phyloP scores from a whole-genome alignment of 257 asterid species.

The Nicotiana undulata region DNA sequence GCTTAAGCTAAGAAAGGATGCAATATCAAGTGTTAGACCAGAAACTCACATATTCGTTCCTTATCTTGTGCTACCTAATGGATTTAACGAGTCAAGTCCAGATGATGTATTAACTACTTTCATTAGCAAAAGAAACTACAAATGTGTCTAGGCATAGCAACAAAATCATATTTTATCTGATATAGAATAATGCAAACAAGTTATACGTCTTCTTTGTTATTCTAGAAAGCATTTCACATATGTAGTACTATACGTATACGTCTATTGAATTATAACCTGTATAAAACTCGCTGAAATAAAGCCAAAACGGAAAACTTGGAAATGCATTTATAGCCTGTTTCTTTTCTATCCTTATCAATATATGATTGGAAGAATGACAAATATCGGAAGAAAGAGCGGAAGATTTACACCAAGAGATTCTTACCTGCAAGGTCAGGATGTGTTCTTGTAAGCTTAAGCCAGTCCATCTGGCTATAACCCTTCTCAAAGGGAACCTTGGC shows the following conservation, averaged over 20 bases:
- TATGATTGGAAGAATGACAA: neutral
- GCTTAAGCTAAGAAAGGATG: neutral
- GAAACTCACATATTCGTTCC: neutral
- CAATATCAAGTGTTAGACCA: neutral
- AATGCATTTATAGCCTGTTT: neutral
- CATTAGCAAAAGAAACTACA: neutral
- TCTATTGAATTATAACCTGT: neutral
- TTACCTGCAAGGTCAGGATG: conserved; percentile 82
- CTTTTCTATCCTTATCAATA: neutral
- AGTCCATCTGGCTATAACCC: conserved; percentile 75
- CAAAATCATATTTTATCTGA: neutral
- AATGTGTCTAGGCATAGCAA: neutral
- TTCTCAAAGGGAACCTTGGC: conserved; percentile 76
- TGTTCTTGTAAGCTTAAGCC: conserved; percentile 74
- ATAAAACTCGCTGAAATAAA: neutral
- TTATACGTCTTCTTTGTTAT: neutral
- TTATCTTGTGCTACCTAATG: neutral
- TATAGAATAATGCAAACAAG: neutral
- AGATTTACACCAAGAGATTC: conserved; percentile 2
- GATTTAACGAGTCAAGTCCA: neutral
- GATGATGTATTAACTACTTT: neutral
- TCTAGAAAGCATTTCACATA: neutral
- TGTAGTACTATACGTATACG: neutral
- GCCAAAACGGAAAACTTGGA: neutral
- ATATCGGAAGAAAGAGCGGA: neutral